Conservation (phyloP, 2,329 filamentous ascomycete species). For the Neonectria punicea region DNA sequence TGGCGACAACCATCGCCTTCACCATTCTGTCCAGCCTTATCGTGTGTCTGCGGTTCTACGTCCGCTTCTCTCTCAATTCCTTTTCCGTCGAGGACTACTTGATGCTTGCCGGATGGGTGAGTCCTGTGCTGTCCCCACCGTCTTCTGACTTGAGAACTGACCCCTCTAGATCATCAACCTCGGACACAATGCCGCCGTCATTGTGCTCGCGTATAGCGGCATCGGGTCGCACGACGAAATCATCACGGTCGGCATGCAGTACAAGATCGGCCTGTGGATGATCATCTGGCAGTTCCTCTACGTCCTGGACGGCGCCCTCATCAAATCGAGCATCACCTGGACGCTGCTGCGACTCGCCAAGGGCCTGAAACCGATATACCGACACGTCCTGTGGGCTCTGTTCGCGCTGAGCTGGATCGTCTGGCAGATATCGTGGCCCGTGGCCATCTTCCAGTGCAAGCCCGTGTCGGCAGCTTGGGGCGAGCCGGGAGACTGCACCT, state of each 20-base stretch:
- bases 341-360: slow-evolving; percentile 31
- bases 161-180: slow-evolving; percentile 24
- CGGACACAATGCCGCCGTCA: slow-evolving; percentile 26
- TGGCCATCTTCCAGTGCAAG: slow-evolving; percentile 37
- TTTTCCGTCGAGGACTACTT: slow-evolving; percentile 28
- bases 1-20: slow-evolving; percentile 26
- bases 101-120: slow-evolving; percentile 29
- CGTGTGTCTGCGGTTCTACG: slow-evolving; percentile 19
- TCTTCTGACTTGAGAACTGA: neutral
- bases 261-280: slow-evolving; percentile 31
- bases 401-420: slow-evolving; percentile 29
- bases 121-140: neutral
- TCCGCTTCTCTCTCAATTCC: neutral
- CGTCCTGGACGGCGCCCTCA: slow-evolving; percentile 27
- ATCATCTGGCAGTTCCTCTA: slow-evolving; percentile 34
- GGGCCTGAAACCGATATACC: slow-evolving; percentile 21
- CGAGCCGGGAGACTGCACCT: slow-evolving; percentile 28
- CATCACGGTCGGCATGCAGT: slow-evolving; percentile 32
- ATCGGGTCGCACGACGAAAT: slow-evolving; percentile 28
- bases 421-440: slow-evolving; percentile 34
- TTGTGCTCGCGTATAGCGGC: slow-evolving; percentile 22
- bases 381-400: slow-evolving; percentile 12
- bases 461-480: slow-evolving; percentile 33
- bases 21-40: slow-evolving; percentile 24
- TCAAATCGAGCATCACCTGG: slow-evolving; percentile 33